Conservation (phyloP, 257 asterid genomes). For the Handroanthus guayacan region DNA sequence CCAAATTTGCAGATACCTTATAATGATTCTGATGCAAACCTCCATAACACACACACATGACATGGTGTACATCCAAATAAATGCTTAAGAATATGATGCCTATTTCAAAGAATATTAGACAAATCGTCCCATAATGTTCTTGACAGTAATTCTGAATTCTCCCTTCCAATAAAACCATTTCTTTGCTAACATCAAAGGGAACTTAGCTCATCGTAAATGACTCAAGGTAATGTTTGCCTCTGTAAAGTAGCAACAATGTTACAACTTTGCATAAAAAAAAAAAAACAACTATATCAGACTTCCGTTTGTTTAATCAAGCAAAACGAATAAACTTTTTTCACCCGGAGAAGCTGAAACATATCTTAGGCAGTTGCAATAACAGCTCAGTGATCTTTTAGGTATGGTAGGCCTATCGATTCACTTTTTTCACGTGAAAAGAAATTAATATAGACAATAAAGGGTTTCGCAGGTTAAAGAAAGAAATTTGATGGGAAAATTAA, state of each 20-base stretch:
- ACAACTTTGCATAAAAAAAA: not conserved
- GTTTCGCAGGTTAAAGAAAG: conserved; percentile 5
- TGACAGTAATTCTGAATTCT: not conserved
- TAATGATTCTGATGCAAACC: conserved; percentile 3
- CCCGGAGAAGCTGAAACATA: conserved; percentile 15
- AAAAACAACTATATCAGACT: not conserved
- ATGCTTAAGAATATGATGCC: not conserved
- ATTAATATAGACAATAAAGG: not conserved
- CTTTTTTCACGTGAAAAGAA: conserved; percentile 24
- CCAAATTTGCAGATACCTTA: conserved; percentile 24
- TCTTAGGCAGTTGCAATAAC: conserved; percentile 21
- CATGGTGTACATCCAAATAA: conserved; percentile 10
- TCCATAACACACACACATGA: conserved; percentile 9
- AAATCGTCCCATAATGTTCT: conserved; percentile 4
- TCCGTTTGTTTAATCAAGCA: not conserved
- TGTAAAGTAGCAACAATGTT: not conserved
- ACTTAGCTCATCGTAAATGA: not conserved
- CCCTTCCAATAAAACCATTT: not conserved
- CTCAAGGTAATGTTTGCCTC: conserved; percentile 17
- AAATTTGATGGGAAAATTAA: not conserved
- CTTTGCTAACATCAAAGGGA: not conserved
- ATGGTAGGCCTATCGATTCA: conserved; percentile 11
- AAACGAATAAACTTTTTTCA: not conserved
- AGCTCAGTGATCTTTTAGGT: conserved; percentile 3
- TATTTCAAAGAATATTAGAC: conserved; percentile 2